Base-by-base conservation (phyloP, 1,139 yeast genomes). In the Protomyces lactucae-debilis region DNA sequence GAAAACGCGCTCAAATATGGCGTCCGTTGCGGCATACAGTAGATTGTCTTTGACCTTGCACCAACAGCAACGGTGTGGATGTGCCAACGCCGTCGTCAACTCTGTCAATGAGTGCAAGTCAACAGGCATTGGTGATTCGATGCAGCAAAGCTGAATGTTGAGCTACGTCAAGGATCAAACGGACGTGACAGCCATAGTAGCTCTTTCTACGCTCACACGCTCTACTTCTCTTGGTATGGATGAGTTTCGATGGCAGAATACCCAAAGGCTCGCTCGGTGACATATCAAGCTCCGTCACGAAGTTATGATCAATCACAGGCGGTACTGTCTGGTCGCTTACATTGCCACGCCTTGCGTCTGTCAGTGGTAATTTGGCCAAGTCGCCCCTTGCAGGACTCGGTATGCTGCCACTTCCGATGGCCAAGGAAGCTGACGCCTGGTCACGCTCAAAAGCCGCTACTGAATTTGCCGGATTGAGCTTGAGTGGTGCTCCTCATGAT, bases 161-260 rank as follows among this genome's bases (percentile, higher is more conserved):
- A 59, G 63, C 52, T 59, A 59, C 36, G 57, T 59, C 45, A 59
- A 59, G 63, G 63, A 59, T n/a, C 39, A 51, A 52, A 40, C 52
- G 52, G 63, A 59, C 14, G 32, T 55, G 12, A 43, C 48, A 2
- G 2, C 23, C 21, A 9, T 10, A 23, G 6, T 21, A n/a, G 16
- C 4, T 3, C 0, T 28, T 6, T 1, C 18, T 12, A 3, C 18
- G 14, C 43, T n/a, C 16, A 4, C 43, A n/a, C 43, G 10, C 14
- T 37, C 43, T 3, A 43, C 48, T 18, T n/a, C 28, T 43, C 18
- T 52, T 37, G 57, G 63, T 6, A 28, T 59, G 9, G 63, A 59
- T 28, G 63, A 59, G 18, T 59, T 52, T 51, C 25, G 45, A 57
- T 10, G 18, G 51, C 5, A 52, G 57, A 18, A 5, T 52, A 16